A percentile compares a stretch with the other conserved stretches of the same genome.
Evolutionary conservation across 768 basidiomycete genomes (phyloP).

Genomic region (Amylocystis lapponica): DNA sequence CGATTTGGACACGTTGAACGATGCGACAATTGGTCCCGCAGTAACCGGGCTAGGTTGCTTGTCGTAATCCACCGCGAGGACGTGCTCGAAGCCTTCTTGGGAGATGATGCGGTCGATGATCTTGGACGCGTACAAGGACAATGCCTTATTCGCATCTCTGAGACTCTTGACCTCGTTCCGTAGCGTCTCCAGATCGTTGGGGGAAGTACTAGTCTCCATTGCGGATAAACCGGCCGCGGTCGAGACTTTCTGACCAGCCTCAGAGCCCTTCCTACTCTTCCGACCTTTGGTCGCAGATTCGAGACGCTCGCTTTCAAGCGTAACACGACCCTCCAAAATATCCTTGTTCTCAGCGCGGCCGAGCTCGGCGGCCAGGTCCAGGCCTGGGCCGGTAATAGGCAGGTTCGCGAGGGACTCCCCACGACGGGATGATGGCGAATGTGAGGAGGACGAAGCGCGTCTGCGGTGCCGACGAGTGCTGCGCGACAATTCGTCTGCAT

Average conservation of each 20-base stretch:
- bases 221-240: conserved; percentile 30
- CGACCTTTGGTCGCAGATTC: conserved; percentile 39
- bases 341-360: conserved; percentile 90
- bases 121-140: conserved; percentile 93
- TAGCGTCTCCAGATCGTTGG: conserved; percentile 68
- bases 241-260: conserved; percentile 28
- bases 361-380: conserved; percentile 88
- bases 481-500: conserved; percentile 30
- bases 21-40: conserved; percentile 27
- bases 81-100: conserved; percentile 95
- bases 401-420: conserved; percentile 85
- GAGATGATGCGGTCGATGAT: conserved; percentile 97
- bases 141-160: conserved; percentile 92
- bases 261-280: conserved; percentile 22
- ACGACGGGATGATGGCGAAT: conserved; percentile 42
- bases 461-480: conserved; percentile 43
- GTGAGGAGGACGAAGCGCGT: conserved; percentile 30
- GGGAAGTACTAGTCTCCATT: conserved; percentile 37
- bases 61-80: conserved; percentile 92
- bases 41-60: conserved; percentile 40
- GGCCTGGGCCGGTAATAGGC: conserved; percentile 83
- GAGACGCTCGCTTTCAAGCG: conserved; percentile 47
- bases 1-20: conserved; percentile 18
- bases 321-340: conserved; percentile 49
- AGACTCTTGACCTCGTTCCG: conserved; percentile 85